Percentiles rank a stretch among this genome's conserved stretches.
phyloP scores from a whole-genome alignment of 2,329 filamentous ascomycete species.

The Ophiocordyceps camponoti-rufipedis region DNA sequence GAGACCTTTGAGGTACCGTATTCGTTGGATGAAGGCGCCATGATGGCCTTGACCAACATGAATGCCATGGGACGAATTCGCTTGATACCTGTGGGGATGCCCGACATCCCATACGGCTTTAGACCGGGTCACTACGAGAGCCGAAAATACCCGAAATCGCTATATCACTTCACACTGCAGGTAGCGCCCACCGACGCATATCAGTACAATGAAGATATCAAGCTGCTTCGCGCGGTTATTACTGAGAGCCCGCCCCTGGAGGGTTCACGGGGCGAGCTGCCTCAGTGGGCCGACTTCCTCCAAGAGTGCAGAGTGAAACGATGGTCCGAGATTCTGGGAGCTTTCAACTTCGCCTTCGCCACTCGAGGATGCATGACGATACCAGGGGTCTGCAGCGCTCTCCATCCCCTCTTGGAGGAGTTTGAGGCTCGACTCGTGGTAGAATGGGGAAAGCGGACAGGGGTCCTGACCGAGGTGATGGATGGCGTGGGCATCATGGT shows the following conservation, averaged over 20 bases:
- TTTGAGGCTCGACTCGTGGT: conserved; percentile 44
- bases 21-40: conserved; percentile 41
- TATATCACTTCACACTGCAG: conserved; percentile 45
- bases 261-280: conserved; percentile 31
- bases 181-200: conserved; percentile 46
- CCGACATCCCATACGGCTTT: conserved; percentile 50
- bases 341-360: conserved; percentile 43
- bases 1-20: conserved; percentile 30
- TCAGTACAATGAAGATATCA: conserved; percentile 31
- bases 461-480: conserved; percentile 26
- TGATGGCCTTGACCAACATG: conserved; percentile 50
- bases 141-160: conserved; percentile 45
- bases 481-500: conserved; percentile 24
- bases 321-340: conserved; percentile 46
- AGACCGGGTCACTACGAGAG: conserved; percentile 54
- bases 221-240: conserved; percentile 18
- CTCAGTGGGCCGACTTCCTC: conserved; percentile 57
- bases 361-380: conserved; percentile 40
- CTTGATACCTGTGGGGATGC: conserved; percentile 34
- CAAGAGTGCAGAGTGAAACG: conserved; percentile 35
- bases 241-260: conserved; percentile 21
- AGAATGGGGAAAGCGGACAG: conserved; percentile 37
- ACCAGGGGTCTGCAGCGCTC: conserved; percentile 31
- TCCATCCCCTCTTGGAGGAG: conserved; percentile 39
- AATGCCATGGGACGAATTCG: conserved; percentile 38